phyloP scores from a whole-genome alignment of 805 yeast species.

The Sugiyamaella marilandica region DNA sequence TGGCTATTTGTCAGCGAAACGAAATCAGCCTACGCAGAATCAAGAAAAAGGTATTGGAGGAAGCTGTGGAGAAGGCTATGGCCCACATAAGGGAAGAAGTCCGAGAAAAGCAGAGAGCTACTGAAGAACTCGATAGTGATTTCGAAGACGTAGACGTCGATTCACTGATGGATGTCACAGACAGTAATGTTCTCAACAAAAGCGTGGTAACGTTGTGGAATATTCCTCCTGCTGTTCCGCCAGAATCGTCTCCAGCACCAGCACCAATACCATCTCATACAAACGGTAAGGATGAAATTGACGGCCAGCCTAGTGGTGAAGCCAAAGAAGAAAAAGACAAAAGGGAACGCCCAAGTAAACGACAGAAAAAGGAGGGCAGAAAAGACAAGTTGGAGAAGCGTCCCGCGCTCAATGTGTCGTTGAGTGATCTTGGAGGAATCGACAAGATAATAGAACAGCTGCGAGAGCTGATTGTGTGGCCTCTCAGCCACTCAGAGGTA shows the following conservation, averaged over 20 bases:
- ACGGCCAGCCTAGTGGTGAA: constrained; percentile 5
- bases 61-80: constrained; percentile 58
- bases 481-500: constrained; percentile 90
- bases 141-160: constrained; percentile 36
- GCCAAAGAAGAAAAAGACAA: constrained; percentile 7
- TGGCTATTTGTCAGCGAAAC: constrained; percentile 46
- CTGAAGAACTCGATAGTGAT: constrained; percentile 35
- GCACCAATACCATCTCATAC: background rate
- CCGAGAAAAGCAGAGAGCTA: constrained; percentile 37
- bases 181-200: constrained; percentile 68
- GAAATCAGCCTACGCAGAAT: constrained; percentile 66
- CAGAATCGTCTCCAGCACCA: background rate
- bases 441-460: constrained; percentile 79
- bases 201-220: constrained; percentile 71
- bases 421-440: constrained; percentile 84
- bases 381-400: constrained; percentile 56
- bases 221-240: constrained; percentile 20
- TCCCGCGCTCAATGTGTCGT: constrained; percentile 51
- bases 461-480: constrained; percentile 87
- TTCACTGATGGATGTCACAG: constrained; percentile 55
- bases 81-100: constrained; percentile 56
- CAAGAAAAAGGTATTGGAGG: constrained; percentile 59
- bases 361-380: constrained; percentile 50
- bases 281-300: constrained; percentile 1
- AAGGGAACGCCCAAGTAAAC: constrained; percentile 28